Percentiles rank a stretch among this genome's conserved stretches.
Evolutionary conservation across 169 alveolate genomes (phyloP).

Genomic region (Plasmodium malariae): DNA sequence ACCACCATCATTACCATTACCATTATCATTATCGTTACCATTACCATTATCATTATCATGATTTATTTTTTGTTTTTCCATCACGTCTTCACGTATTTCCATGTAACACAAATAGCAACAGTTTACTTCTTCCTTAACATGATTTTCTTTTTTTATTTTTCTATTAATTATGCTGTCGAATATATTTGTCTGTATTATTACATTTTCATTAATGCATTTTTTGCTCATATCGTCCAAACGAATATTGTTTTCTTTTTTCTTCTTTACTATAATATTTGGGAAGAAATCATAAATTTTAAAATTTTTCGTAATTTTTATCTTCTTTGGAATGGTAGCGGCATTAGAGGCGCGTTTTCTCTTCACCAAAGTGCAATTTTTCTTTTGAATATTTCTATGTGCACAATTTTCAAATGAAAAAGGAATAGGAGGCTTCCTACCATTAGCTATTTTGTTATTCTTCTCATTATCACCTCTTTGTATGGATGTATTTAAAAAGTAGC

Average conservation of each 20-base stretch:
- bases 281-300: slow-evolving; percentile 44
- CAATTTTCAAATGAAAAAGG: slow-evolving; percentile 14
- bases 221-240: slow-evolving; percentile 4
- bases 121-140: slow-evolving; percentile 18
- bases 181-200: slow-evolving; percentile 33
- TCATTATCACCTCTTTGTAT: not conserved
- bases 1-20: not conserved
- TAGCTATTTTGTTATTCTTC: too few species aligned
- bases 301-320: slow-evolving; percentile 26
- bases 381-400: not conserved
- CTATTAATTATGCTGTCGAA: slow-evolving; percentile 64
- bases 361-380: not conserved
- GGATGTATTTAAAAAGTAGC: slow-evolving; percentile 4
- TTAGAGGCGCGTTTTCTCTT: not conserved
- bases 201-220: not conserved
- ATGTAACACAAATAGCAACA: slow-evolving; percentile 37
- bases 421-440: too few species aligned
- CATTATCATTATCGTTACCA: too few species aligned
- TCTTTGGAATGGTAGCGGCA: not conserved
- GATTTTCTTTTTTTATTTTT: slow-evolving; percentile 29
- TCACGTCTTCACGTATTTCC: slow-evolving; percentile 13
- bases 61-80: slow-evolving; percentile 15
- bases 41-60: not conserved
- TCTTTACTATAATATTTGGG: slow-evolving; percentile 43
- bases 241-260: not conserved